Percentiles rank a stretch among this genome's conserved stretches.
Conservation (phyloP, 1,284 basidiomycete species). For the Cutaneotrichosporon cavernicola region DNA sequence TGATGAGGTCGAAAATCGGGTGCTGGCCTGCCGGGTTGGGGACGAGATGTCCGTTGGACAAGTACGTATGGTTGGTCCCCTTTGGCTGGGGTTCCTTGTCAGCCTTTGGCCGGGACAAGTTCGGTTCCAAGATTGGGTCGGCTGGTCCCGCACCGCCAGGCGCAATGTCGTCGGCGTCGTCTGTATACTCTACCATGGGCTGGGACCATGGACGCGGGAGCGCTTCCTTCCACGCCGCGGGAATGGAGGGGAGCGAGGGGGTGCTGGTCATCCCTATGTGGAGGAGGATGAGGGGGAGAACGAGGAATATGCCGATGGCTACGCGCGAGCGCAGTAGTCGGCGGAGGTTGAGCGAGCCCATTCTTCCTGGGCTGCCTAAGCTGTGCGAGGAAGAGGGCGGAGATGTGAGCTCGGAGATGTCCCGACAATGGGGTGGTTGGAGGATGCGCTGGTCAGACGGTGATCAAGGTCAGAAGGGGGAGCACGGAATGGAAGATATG, state of each 20-base stretch:
- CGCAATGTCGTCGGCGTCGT: background rate
- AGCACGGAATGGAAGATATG: no score
- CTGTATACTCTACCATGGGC: background rate
- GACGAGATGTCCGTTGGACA: constrained; percentile 40
- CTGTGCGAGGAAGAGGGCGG: background rate
- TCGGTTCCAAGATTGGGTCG: background rate
- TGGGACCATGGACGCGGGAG: background rate
- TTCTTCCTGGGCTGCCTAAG: background rate
- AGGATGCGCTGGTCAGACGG: no score
- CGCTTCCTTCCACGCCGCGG: background rate
- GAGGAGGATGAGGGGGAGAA: constrained; percentile 14
- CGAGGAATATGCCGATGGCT: constrained; percentile 2
- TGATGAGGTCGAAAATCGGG: constrained; percentile 53
- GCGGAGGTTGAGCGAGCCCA: background rate
- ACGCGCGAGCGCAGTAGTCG: constrained; percentile 15
- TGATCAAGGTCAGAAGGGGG: background rate
- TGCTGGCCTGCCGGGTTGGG: constrained; percentile 46
- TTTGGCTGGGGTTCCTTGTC: background rate
- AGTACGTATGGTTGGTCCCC: constrained; percentile 32
- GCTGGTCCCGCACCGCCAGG: background rate
- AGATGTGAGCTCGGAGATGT: no score
- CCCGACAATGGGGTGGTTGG: no score
- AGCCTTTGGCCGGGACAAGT: background rate
- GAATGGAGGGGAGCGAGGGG: background rate
- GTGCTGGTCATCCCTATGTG: background rate